phyloP scores from a whole-genome alignment of 148 eudicot genomes.

The Amaranthus palmeri region DNA sequence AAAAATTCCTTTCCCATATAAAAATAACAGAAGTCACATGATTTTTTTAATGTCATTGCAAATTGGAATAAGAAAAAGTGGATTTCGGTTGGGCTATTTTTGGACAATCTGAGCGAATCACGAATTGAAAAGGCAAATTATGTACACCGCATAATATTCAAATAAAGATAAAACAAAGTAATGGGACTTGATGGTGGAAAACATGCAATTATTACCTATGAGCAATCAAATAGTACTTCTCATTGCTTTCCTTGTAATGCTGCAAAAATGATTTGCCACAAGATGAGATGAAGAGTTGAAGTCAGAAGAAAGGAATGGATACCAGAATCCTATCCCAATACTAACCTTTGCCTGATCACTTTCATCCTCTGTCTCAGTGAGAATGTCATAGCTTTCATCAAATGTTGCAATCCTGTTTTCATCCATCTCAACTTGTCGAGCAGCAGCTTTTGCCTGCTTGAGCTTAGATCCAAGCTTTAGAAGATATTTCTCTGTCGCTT shows the following conservation, averaged over 20 bases:
- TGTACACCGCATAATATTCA: too few relatives aligned
- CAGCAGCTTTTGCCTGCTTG: conserved; percentile 60
- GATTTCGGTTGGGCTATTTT: too few relatives aligned
- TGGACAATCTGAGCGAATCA: too few relatives aligned
- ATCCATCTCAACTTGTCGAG: conserved; percentile 57
- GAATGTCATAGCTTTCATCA: conserved; percentile 48
- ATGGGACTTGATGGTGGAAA: conserved; percentile 5
- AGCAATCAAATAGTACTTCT: conserved; percentile 94
- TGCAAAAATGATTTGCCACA: conserved; percentile 32
- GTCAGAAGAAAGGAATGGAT: background rate
- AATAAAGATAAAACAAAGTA: too few relatives aligned
- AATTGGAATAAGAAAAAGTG: too few relatives aligned
- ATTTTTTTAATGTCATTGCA: too few relatives aligned
- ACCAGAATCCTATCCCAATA: background rate
- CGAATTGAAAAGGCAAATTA: too few relatives aligned
- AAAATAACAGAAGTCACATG: background rate
- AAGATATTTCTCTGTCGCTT: conserved; percentile 98
- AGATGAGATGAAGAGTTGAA: conserved; percentile 1
- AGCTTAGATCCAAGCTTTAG: conserved; percentile 87
- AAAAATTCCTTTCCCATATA: background rate
- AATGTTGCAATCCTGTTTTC: conserved; percentile 41
- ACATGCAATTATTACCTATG: conserved; percentile 58
- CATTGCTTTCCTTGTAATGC: conserved; percentile 99
- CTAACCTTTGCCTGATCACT: conserved; percentile 90
- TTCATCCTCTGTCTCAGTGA: conserved; percentile 72